Evolutionary conservation across 306 rosid species (phyloP).

Genomic region (Alnus rubra): DNA sequence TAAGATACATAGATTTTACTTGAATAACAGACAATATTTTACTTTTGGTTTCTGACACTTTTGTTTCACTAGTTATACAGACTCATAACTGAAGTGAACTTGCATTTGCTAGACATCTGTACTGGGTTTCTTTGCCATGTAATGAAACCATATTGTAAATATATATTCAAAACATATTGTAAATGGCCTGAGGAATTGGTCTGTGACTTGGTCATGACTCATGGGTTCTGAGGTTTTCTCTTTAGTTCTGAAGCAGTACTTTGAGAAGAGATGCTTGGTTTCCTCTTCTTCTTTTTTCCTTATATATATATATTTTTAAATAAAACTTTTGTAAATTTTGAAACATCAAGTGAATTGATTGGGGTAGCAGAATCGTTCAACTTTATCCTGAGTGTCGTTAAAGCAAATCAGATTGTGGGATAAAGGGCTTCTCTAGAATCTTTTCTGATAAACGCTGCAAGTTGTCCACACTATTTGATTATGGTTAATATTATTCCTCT

Average conservation of each 20-base stretch:
- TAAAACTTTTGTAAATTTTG: too few relatives aligned
- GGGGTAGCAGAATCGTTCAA: not conserved
- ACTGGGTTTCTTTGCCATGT: not conserved
- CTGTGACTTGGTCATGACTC: not conserved
- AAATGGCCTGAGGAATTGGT: not conserved
- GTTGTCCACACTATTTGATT: not conserved
- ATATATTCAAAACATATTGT: not conserved
- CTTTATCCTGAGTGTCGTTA: not conserved
- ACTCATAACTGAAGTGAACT: not conserved
- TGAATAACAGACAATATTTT: conserved; percentile 8
- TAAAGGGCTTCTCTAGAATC: not conserved
- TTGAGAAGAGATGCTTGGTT: not conserved
- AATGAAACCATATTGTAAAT: not conserved
- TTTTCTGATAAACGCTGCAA: not conserved
- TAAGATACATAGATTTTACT: conserved; percentile 17
- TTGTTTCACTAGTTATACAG: not conserved
- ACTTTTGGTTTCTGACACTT: conserved; percentile 22
- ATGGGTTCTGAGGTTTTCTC: not conserved
- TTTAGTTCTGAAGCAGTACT: not conserved
- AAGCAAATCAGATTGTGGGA: not conserved
- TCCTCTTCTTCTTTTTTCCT: not conserved
- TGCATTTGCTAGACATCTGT: not conserved
- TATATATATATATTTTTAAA: too few relatives aligned
- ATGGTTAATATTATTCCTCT: not conserved
- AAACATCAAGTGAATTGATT: too few relatives aligned